These are phyloP conservation scores for Hortiboletus flavorubellus DNA, from an alignment of 768 basidiomycete species.

Conservation along the genomic window DNA sequence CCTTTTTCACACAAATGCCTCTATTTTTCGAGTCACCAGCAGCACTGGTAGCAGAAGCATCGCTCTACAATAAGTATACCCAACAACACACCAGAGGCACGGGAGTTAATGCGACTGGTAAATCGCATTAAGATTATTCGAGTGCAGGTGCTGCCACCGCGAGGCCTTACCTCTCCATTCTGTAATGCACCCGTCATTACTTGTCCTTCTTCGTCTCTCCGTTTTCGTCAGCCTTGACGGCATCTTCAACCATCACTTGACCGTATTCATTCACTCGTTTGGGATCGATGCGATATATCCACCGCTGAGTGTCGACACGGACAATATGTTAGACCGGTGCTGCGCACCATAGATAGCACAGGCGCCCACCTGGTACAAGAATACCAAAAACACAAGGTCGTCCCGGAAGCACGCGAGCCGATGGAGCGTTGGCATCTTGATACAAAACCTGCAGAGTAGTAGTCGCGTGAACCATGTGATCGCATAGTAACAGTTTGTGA, in stretches of 20 bases:
- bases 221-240: conserved; percentile 36
- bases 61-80: background rate
- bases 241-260: conserved; percentile 64
- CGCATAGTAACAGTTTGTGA: conserved; percentile 11
- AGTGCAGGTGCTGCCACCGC: conserved; percentile 2
- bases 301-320: conserved; percentile 54
- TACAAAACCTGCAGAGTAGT: conserved; percentile 64
- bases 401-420: conserved; percentile 88
- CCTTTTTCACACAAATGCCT: background rate
- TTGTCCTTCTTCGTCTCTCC: conserved; percentile 57
- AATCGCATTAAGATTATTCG: background rate
- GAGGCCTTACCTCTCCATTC: conserved; percentile 11
- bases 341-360: conserved; percentile 6
- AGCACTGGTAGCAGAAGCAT: background rate
- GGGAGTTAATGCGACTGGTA: conserved; percentile 15
- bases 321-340: conserved; percentile 9
- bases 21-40: background rate
- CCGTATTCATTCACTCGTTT: conserved; percentile 97
- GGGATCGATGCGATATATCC: conserved; percentile 96
- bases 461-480: conserved; percentile 17
- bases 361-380: conserved; percentile 80
- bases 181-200: conserved; percentile 24
- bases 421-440: conserved; percentile 96
- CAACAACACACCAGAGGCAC: background rate
- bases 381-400: conserved; percentile 87